A percentile compares a stretch with the other conserved stretches of the same genome.
These are phyloP conservation scores for Tulasnella sp. DNA, from an alignment of 768 basidiomycete species.

Conservation along the genomic window DNA sequence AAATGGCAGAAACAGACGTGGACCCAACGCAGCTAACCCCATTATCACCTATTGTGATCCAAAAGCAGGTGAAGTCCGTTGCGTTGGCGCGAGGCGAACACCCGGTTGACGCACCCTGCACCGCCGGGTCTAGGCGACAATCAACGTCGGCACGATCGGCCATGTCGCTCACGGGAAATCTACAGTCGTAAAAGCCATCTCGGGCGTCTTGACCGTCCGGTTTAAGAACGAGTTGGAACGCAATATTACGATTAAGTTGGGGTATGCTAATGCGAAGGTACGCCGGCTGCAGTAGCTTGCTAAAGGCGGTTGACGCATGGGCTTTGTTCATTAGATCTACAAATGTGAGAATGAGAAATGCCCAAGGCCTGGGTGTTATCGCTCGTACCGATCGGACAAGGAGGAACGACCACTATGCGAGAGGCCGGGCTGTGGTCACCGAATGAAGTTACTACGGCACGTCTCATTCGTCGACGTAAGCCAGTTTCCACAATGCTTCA, in stretches of 20 bases:
- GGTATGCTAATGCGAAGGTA: constrained; percentile 98
- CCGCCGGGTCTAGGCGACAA: background rate
- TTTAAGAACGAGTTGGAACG: constrained; percentile 99
- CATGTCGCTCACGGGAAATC: constrained; percentile 98
- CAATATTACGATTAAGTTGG: constrained; percentile 98
- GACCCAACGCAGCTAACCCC: constrained; percentile 76
- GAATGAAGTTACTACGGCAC: constrained; percentile 88
- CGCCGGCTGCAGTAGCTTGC: constrained; percentile 20
- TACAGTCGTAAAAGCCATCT: constrained; percentile 96
- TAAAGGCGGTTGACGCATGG: background rate
- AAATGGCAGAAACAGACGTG: constrained; percentile 41
- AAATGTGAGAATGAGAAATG: constrained; percentile 92
- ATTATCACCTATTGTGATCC: constrained; percentile 79
- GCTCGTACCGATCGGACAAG: constrained; percentile 87
- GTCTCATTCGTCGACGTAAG: constrained; percentile 87
- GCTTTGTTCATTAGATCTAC: constrained; percentile 56
- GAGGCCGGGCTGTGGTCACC: constrained; percentile 76
- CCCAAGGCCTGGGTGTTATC: constrained; percentile 86
- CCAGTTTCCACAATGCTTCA: background rate
- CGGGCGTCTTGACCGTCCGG: constrained; percentile 93
- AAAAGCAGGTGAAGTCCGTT: constrained; percentile 54
- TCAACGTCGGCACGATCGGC: constrained; percentile 73
- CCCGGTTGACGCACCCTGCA: constrained; percentile 5
- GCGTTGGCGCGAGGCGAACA: constrained; percentile 88
- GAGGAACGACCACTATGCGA: constrained; percentile 91